Evolutionary conservation across 257 asterid species (phyloP).

Genomic region (Mitragyna speciosa): DNA sequence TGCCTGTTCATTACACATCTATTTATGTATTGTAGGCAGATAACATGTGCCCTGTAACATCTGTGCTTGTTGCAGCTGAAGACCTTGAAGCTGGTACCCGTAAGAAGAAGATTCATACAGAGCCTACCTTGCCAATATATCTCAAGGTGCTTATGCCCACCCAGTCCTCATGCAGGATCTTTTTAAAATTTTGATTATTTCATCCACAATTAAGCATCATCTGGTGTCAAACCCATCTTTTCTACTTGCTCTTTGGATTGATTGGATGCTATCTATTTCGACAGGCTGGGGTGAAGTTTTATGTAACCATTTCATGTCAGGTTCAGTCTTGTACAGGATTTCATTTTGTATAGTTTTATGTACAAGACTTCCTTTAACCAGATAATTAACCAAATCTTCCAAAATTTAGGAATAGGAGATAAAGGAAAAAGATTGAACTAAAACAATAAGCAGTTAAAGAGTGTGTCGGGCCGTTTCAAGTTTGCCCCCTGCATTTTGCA

Average conservation of each 20-base stretch:
- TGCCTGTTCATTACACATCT: background rate
- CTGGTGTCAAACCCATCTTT: slow-evolving; percentile 21
- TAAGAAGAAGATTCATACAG: slow-evolving; percentile 68
- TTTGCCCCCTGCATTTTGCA: background rate
- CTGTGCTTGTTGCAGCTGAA: slow-evolving; percentile 52
- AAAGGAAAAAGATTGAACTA: background rate
- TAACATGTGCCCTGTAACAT: background rate
- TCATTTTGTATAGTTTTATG: slow-evolving; percentile 63
- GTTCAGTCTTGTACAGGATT: slow-evolving; percentile 92
- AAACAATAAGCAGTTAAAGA: background rate
- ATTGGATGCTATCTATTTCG: slow-evolving; percentile 53
- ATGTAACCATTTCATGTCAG: slow-evolving; percentile 60
- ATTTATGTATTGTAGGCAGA: background rate
- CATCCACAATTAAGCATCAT: background rate
- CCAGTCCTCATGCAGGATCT: background rate
- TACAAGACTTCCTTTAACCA: slow-evolving; percentile 56
- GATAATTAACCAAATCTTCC: background rate
- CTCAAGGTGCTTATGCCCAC: slow-evolving; percentile 61
- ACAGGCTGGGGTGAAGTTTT: slow-evolving; percentile 62
- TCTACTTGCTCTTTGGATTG: slow-evolving; percentile 29
- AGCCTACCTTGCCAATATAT: slow-evolving; percentile 82
- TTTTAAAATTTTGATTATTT: background rate
- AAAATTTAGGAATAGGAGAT: background rate
- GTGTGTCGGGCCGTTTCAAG: background rate
- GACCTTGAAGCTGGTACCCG: slow-evolving; percentile 81